A percentile compares a stretch with the other conserved stretches of the same genome.
Conservation (phyloP, 169 alveolate genomes). For the Perkinsus olseni region DNA sequence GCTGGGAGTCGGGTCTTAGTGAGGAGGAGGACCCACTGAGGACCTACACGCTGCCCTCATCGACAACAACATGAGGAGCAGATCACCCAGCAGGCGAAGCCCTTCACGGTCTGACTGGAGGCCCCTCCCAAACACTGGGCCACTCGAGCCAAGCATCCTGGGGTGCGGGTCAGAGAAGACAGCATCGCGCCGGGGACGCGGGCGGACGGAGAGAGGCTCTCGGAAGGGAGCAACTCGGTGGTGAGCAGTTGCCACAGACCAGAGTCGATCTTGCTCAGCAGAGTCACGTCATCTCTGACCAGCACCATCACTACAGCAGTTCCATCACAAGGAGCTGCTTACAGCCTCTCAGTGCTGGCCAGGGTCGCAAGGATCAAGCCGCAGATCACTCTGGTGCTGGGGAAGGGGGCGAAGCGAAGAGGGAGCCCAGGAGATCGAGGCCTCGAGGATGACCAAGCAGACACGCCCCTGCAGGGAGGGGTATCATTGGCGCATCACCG, state of each 20-base stretch:
- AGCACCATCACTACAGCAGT: too few species aligned
- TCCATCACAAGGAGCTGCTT: too few species aligned
- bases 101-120: not conserved
- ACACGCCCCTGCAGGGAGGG: not conserved
- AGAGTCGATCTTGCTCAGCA: not conserved
- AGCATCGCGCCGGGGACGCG: not conserved
- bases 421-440: not conserved
- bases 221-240: not conserved
- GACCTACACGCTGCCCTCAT: not conserved
- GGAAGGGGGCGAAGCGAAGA: not conserved
- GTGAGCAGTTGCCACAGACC: not conserved
- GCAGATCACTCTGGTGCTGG: not conserved
- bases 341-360: not conserved
- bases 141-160: not conserved
- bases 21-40: not conserved
- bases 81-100: not conserved
- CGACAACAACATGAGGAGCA: not conserved
- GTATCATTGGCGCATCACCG: not conserved
- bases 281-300: not conserved
- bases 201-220: not conserved
- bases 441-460: not conserved
- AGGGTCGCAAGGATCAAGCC: not conserved
- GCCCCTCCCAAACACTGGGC: not conserved
- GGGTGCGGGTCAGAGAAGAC: not conserved
- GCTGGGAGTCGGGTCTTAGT: not conserved